Evolutionary conservation across 768 basidiomycete genomes (phyloP), one percentile per base, ranked within the genome.

Genomic region (Strobilomyces echinocephalus): DNA sequence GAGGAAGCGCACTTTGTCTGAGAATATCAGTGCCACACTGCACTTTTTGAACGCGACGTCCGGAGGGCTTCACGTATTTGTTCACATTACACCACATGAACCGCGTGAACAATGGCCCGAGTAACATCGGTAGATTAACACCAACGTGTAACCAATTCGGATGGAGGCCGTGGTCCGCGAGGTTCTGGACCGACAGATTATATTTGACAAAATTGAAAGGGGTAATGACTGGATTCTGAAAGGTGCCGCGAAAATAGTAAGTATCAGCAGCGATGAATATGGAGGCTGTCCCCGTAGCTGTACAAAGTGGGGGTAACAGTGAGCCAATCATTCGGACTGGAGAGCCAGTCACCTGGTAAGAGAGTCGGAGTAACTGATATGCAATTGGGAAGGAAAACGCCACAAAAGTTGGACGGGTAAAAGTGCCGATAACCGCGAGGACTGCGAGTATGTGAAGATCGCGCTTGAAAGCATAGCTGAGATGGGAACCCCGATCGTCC

Each of bases 141-240:
- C 65, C 62, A 31, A 70, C 45, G 52, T 74, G 74, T 6, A 75
- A 62, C 74, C 73, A 74, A 20, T 63, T 63, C 1, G 74, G 74
- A 57, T 75, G 74, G 15, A 74, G 50, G 9, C 74, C 74, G 45
- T 75, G 74, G 26, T 64, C 67, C 0, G 70, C 70, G 33, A 74
- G 67, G 59, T 75, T 74, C 15, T 63, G 57, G 10, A 67, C 50
- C 3, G 66, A 64, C n/a, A 73, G 48, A 54, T 74, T 75, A 53
- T 74, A 75, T 35, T 57, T 63, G 58, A 74, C 38, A 46, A 73
- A 71, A 47, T 75, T 75, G 49, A 69, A 66, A 16, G 74, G 73
- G 5, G 74, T 71, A 11, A 73, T 24, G 30, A 69, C 66, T 5
- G 55, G 24, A 7, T 51, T 39, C 24, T 53, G 51, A 42, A 61